Evolutionary conservation across 225 moss, liverwort and hornwort genomes (phyloP).

Genomic region (Asterella californica): DNA sequence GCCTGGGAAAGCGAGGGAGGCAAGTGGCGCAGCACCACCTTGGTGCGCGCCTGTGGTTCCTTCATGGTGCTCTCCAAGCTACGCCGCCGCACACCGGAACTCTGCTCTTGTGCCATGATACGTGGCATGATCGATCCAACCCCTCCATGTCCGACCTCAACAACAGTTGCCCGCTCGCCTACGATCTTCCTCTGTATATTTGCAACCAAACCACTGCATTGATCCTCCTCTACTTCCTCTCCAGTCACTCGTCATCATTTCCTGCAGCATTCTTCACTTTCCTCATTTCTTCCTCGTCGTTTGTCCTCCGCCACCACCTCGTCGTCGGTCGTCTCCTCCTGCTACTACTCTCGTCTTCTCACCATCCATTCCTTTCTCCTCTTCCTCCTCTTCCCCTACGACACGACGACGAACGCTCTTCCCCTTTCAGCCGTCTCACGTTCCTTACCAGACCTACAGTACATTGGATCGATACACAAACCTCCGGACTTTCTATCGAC

Average conservation of each 20-base stretch:
- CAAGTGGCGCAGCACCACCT: slow-evolving; percentile 92
- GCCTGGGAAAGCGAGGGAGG: slow-evolving; percentile 66
- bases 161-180: slow-evolving; percentile 10
- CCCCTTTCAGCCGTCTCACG: slow-evolving; percentile 1
- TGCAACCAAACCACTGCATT: background rate
- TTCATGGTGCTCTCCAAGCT: slow-evolving; percentile 89
- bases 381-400: too few species aligned
- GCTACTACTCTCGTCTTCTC: slow-evolving; percentile 28
- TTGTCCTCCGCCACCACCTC: slow-evolving; percentile 7
- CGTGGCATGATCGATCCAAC: slow-evolving; percentile 32
- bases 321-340: slow-evolving; percentile 20
- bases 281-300: slow-evolving; percentile 1
- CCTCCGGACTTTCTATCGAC: background rate
- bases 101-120: slow-evolving; percentile 43
- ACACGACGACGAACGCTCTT: slow-evolving; percentile 33
- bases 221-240: background rate
- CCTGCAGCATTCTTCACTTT: slow-evolving; percentile 1
- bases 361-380: slow-evolving; percentile 53
- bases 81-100: slow-evolving; percentile 46
- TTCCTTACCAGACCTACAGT: background rate
- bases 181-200: background rate
- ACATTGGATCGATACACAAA: background rate
- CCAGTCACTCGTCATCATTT: slow-evolving; percentile 1
- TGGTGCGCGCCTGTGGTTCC: slow-evolving; percentile 89
- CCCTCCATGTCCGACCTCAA: slow-evolving; percentile 35